Evolutionary conservation across 352 stramenopile genomes (phyloP), one percentile per base, ranked within the genome.

Genomic region (Thalassiosira hispida): DNA sequence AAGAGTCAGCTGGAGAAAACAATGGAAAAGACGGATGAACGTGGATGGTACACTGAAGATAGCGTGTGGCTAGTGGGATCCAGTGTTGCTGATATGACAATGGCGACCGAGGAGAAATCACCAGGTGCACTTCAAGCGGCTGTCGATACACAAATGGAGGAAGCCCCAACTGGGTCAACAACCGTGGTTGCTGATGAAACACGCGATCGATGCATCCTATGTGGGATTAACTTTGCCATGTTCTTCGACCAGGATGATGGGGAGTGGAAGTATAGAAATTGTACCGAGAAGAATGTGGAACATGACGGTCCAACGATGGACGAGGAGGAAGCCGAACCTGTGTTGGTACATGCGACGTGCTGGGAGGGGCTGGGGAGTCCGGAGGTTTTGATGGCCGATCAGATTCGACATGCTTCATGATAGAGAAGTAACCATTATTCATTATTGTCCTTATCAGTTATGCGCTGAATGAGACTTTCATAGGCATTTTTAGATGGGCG

Each of bases 201-300:
- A 11, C 68, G 83, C 67, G 79, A 89, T 79, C 68, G 77, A 40
- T 93, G 87, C 60, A 77, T 88, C 6, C 76, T 93, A 42, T 93
- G 87, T 78, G 87, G 85, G 8, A 89, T 93, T 46, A 91, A 90
- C 40, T 93, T 93, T 64, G 83, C 84, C 55, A 93, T 93, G 87
- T 83, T 87, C 46, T 93, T 93, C 46, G 87, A 93, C 77, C 90
- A 93, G 68, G 87, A 93, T 27, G 85, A 93, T 72, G 87, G 87
- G 16, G 84, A 90, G 27, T 93, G 84, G 77, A 93, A 90, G 59
- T 93, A 93, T 60, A 84, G 56, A 12, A 91, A 91, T 74, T 93
- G 87, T 63, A 67, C 66, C 25, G 87, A 93, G 60, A 90, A 89
- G 68, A 76, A 81, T 62, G 76, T 91, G 18, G 46, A 86, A n/a